Base-by-base conservation (phyloP, 2,329 filamentous ascomycete species). In the Aspergillus hiratsukae region DNA sequence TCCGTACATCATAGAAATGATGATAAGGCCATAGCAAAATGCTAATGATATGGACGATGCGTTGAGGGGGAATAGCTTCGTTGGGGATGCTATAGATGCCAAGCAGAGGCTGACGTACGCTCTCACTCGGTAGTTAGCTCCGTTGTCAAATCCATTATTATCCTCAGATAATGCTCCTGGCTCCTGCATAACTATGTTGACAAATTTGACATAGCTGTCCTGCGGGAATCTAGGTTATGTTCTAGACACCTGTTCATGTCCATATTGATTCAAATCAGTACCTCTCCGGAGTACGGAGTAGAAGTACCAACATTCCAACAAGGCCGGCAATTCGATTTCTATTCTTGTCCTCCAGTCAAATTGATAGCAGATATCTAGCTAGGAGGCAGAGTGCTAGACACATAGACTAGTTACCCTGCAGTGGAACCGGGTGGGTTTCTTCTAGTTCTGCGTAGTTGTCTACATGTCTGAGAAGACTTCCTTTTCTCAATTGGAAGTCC, bases 101-200 rank as follows among this genome's bases (percentile, higher is more conserved):
- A 48, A 53, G 51, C 14, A 35, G 45, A 53, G 21, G 51, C 27
- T 53, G 43, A 48, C 43, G 43, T 40, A 53, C 51, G 11, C 51
- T n/a, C 21, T 11, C 5, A 11, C 25, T 46, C 25, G 29, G 11
- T 35, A 4, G 4, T 14, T 11, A 11, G 11, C 11, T 35, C 11
- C 4, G 29, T 14, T 14, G 29, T 35, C 11, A 35, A 31, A 23
- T 35, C 46, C 45, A 21, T 53, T 53, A 11, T 10, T 21, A 43
- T 43, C 31, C 2, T 17, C 14, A 7, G 31, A 37, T 35, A 35
- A 35, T 35, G 31, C 31, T 14, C 11, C 23, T 23, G 23, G 11
- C 4, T 4, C 31, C 31, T 35, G 14, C 14, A 37, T 37, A 37
- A 37, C 14, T 37, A 37, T 37, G 31, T 37, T 37, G 31, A 35